phyloP scores from a whole-genome alignment of 805 yeast genomes.

The Dipodascus albidus region DNA sequence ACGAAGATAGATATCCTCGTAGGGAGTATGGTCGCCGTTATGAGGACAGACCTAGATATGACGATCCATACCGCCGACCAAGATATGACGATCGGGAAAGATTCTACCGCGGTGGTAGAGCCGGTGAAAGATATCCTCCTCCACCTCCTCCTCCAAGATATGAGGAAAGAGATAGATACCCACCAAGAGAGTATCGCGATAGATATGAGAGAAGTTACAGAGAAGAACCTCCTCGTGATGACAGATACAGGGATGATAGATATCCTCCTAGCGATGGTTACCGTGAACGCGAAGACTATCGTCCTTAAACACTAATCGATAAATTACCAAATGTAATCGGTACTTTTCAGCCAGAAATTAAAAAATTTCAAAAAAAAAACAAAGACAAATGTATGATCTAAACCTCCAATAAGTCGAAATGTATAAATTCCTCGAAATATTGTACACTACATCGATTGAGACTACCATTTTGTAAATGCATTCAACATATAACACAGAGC shows the following conservation, averaged over 20 bases:
- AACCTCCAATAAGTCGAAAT: background rate
- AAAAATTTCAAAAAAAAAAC: background rate
- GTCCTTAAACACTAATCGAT: constrained; percentile 3
- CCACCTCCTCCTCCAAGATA: constrained; percentile 8
- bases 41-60: constrained; percentile 8
- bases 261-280: constrained; percentile 8
- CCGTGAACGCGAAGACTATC: constrained; percentile 13
- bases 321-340: background rate
- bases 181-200: constrained; percentile 8
- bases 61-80: constrained; percentile 15
- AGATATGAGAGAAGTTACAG: constrained; percentile 9
- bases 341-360: background rate
- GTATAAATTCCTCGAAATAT: background rate
- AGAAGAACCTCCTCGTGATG: constrained; percentile 7
- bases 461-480: background rate
- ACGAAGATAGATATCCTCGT: constrained; percentile 11
- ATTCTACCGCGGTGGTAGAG: constrained; percentile 15
- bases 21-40: constrained; percentile 4
- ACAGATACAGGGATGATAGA: constrained; percentile 10
- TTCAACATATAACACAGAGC: background rate
- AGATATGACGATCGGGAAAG: constrained; percentile 18
- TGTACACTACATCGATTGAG: background rate
- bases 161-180: constrained; percentile 5
- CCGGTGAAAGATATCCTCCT: constrained; percentile 15
- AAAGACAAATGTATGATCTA: too few relatives aligned